Evolutionary conservation across 176 grass and related monocot genomes (phyloP), one percentile per base, ranked within the genome.

Genomic region (Oryza punctata): DNA sequence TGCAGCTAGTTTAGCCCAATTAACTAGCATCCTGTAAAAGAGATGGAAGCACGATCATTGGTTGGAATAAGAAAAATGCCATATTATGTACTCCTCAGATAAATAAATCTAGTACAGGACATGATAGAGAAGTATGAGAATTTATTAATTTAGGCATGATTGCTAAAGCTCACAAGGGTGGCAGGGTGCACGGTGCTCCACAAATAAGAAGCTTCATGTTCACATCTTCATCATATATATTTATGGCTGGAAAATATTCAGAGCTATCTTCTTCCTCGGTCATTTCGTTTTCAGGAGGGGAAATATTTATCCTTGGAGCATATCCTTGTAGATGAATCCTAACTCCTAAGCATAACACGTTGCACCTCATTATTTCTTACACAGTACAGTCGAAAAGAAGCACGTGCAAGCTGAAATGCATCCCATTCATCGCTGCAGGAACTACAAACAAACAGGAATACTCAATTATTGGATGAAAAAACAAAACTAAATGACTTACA

Each of bases 381-480:
- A 78, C 90, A 92, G 43, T 92, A 88, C 25, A 92, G 50, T 70
- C 67, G 82, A 82, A 95, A 95, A 78, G 93, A 92, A 65, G 93
- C 90, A 78, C 81, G 88, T 25, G 93, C 93, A 40, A 92, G 88
- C 81, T 92, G 93, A 88, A 95, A 95, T 40, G 93, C 90, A 88
- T 92, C 90, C 88, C 93, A 95, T 33, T 61, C 72, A 84, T 92
- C 88, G 88, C 90, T 90, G 35, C 83, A 86, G 19, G 85, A 95
- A 86, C 93, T 95, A 38, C 37, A 38, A 70, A 61, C 76, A 95
- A 19, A 25, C 49, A 82, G 28, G 85, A 67, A 81, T 16, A 79
- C 16, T 11, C 18, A 75, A 90, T 65, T 26, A 64, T 78, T 85
- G 84, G n/a, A 24, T 74, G 26, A 26, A 81, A 38, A 81, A 82